phyloP scores from a whole-genome alignment of 352 stramenopile genomes.

The Phytophthora pistaciae region DNA sequence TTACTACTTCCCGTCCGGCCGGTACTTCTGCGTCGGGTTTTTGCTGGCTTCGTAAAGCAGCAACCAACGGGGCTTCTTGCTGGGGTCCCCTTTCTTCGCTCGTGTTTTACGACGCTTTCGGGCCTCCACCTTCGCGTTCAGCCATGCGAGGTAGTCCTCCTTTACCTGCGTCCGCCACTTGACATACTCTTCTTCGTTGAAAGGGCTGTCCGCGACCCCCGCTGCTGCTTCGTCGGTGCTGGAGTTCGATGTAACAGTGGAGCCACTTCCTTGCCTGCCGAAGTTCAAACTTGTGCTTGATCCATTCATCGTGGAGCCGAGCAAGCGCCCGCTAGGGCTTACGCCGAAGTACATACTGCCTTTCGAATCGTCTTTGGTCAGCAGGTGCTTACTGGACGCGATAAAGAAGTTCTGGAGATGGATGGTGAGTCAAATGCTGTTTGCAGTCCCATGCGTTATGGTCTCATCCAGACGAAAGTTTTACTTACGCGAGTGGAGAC shows the following conservation, averaged over 20 bases:
- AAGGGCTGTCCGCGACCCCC: constrained; percentile 15
- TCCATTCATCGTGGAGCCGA: constrained; percentile 29
- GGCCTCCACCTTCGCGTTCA: constrained; percentile 67
- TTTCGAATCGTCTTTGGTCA: constrained; percentile 35
- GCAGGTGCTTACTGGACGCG: constrained; percentile 51
- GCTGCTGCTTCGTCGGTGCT: constrained; percentile 8
- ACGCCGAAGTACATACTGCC: constrained; percentile 46
- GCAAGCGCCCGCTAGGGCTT: constrained; percentile 28
- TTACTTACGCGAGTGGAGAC: constrained; percentile 53
- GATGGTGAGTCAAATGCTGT: neutral
- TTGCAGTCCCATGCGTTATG: no score
- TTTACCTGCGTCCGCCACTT: constrained; percentile 79
- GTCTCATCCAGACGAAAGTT: neutral
- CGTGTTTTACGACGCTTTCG: constrained; percentile 53
- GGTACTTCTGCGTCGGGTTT: constrained; percentile 37
- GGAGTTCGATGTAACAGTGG: constrained; percentile 16
- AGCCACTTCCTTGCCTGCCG: constrained; percentile 20
- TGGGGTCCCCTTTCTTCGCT: constrained; percentile 54
- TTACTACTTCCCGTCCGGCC: constrained; percentile 39
- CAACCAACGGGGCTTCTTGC: constrained; percentile 75
- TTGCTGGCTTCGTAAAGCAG: constrained; percentile 77
- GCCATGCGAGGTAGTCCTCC: constrained; percentile 78
- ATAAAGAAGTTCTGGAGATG: constrained; percentile 52
- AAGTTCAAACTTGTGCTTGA: constrained; percentile 31
- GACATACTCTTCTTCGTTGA: constrained; percentile 71